Percentiles rank a stretch among this genome's conserved stretches.
Conservation (phyloP, 805 yeast genomes). For the Pichia rugopelliculosa region DNA sequence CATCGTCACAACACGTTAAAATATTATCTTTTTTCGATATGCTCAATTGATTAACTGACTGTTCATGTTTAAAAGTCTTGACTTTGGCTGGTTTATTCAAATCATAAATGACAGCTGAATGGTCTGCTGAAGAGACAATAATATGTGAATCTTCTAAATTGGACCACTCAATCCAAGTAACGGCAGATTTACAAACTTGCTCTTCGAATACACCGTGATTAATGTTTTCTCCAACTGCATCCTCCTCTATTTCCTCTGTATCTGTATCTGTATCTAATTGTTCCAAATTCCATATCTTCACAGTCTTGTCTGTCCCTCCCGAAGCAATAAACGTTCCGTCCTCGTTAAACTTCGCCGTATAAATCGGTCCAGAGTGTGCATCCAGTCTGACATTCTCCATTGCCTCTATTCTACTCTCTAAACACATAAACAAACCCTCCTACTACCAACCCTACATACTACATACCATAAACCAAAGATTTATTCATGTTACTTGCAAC, state of each 20-base stretch:
- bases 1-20: conserved; percentile 63
- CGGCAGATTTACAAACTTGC: conserved; percentile 37
- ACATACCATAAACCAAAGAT: not conserved
- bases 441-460: too few species aligned
- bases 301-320: conserved; percentile 47
- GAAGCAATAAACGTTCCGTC: conserved; percentile 51
- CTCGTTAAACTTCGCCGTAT: conserved; percentile 43
- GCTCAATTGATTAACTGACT: conserved; percentile 49
- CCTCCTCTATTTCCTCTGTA: not conserved
- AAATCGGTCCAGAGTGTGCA: conserved; percentile 50
- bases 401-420: not conserved
- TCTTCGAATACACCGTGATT: not conserved
- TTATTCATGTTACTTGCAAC: not conserved
- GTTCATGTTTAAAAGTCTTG: conserved; percentile 36
- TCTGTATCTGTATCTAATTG: conserved; percentile 1
- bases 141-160: conserved; percentile 34
- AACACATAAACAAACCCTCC: not conserved
- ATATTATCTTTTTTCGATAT: conserved; percentile 24
- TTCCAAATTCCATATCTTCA: conserved; percentile 9
- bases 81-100: conserved; percentile 45
- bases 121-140: conserved; percentile 54
- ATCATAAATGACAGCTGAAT: conserved; percentile 58
- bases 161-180: conserved; percentile 54
- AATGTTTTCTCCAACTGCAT: too few species aligned
- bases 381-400: conserved; percentile 25